Evolutionary conservation across 371 early-diverging fungal species (phyloP), one percentile per base, ranked within the genome.

Genomic region (Vairimorpha necatrix): DNA sequence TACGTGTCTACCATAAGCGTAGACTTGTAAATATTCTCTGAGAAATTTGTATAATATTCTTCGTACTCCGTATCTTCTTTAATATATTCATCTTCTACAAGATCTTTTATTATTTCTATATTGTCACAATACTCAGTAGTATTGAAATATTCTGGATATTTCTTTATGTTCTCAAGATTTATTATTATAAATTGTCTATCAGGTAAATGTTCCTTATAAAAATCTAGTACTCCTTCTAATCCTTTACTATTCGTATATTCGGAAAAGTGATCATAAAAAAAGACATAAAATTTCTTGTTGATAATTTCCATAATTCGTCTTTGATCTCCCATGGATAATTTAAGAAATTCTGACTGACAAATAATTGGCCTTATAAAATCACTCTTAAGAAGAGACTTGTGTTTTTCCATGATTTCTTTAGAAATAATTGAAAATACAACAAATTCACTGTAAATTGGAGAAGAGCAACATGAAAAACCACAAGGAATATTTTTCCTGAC

Each of bases 391-490:
- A 72, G 33, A 16, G 78, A 54, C 58, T 60, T 39, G 69, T 67
- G 28, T 34, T 61, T 76, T 61, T 39, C 22, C 39, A 72, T 16
- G 67, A 67, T 53, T 14, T 46, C 36, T 24, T 75, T 69, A 67
- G 61, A 60, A 48, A 62, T 39, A 42, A 78, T 78, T n/a, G 42
- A 26, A 68, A 47, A 72, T 47, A 66, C 53, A 6, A 28, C 20
- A 36, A 34, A 34, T 6, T 28, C 53, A 47, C 53, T 53, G 26
- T 24, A 50, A 6, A 26, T 30, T 16, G 9, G 16, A 4, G 30
- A 26, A 6, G 18, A 36, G 28, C 78, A 78, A 60, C 78, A 78
- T 26, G 33, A 28, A 78, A 78, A 78, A 33, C 78, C 78, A 78
- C 78, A 78, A 11, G 78, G 69, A 30, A 76, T 71, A 48, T 72